A percentile compares a stretch with the other conserved stretches of the same genome.
Conservation (phyloP, 1,284 basidiomycete species). For the Pyrrhoderma noxium region DNA sequence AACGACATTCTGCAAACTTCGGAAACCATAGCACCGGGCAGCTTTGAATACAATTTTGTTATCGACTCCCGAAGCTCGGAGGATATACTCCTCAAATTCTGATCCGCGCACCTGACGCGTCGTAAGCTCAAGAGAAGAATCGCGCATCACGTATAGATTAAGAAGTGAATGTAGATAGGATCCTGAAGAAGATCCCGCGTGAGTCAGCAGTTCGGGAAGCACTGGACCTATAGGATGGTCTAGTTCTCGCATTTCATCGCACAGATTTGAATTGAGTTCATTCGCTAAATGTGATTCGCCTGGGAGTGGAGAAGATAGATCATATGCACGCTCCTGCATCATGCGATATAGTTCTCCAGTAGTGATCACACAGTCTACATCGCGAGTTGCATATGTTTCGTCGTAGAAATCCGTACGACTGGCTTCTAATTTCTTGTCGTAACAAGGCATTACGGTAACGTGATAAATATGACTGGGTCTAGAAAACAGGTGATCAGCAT, state of each 20-base stretch:
- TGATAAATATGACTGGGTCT: conserved; percentile 88
- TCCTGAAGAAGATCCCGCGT: conserved; percentile 87
- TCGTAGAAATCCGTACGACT: conserved; percentile 88
- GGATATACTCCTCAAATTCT: conserved; percentile 61
- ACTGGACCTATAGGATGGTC: conserved; percentile 17
- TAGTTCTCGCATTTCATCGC: conserved; percentile 4
- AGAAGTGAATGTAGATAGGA: conserved; percentile 85
- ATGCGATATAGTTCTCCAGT: conserved; percentile 91
- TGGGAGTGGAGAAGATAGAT: conserved; percentile 52
- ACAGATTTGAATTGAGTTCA: background rate
- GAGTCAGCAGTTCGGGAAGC: conserved; percentile 70
- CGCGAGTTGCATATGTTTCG: conserved; percentile 71
- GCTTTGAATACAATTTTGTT: conserved; percentile 74
- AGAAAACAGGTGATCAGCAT: conserved; percentile 7
- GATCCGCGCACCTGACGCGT: conserved; percentile 54
- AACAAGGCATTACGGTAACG: conserved; percentile 97
- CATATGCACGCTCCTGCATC: conserved; percentile 77
- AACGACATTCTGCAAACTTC: conserved; percentile 96
- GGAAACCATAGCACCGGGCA: conserved; percentile 94
- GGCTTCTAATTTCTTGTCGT: conserved; percentile 99
- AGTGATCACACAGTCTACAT: conserved; percentile 97
- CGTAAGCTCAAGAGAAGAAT: conserved; percentile 41
- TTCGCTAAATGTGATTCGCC: conserved; percentile 35
- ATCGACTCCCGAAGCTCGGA: conserved; percentile 29
- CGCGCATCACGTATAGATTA: conserved; percentile 36